These are phyloP conservation scores for Claviceps fusiformis DNA, from an alignment of 2,329 filamentous ascomycete species.

Conservation along the genomic window DNA sequence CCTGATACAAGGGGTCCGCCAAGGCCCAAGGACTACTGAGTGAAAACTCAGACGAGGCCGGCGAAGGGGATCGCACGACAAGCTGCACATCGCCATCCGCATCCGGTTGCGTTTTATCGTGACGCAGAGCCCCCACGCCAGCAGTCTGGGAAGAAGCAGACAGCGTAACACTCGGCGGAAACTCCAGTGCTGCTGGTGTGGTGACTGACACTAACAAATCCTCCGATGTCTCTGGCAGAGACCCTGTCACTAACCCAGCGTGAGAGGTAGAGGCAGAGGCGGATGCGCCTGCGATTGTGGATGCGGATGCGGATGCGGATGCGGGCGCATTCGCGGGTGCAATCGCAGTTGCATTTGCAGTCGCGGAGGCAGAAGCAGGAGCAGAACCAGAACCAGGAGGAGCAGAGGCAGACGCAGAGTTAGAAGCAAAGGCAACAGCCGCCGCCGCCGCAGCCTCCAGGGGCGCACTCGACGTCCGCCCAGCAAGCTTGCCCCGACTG, in stretches of 20 bases:
- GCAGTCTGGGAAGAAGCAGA: constrained; percentile 2
- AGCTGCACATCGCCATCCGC: constrained; percentile 15
- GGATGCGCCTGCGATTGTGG: background rate
- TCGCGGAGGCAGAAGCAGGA: background rate
- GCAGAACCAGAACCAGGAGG: background rate
- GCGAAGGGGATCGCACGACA: constrained; percentile 10
- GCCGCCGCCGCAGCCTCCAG: background rate
- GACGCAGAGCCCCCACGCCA: background rate
- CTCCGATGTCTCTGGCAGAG: constrained; percentile 6
- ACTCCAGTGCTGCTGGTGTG: background rate
- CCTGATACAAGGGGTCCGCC: constrained; percentile 34
- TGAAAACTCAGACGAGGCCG: constrained; percentile 9
- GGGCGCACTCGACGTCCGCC: constrained; percentile 23
- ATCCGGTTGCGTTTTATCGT: constrained; percentile 4
- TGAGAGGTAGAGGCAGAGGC: background rate
- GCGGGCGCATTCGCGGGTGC: background rate
- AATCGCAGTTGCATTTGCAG: background rate
- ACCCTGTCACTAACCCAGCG: background rate
- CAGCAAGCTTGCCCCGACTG: constrained; percentile 27
- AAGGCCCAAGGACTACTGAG: constrained; percentile 23
- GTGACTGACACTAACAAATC: constrained; percentile 2
- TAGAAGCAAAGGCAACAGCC: background rate
- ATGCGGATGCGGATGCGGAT: background rate
- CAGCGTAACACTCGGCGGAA: background rate
- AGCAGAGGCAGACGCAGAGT: background rate